Evolutionary conservation across 257 asterid genomes (phyloP).

Genomic region (Solanum tarapatanum): DNA sequence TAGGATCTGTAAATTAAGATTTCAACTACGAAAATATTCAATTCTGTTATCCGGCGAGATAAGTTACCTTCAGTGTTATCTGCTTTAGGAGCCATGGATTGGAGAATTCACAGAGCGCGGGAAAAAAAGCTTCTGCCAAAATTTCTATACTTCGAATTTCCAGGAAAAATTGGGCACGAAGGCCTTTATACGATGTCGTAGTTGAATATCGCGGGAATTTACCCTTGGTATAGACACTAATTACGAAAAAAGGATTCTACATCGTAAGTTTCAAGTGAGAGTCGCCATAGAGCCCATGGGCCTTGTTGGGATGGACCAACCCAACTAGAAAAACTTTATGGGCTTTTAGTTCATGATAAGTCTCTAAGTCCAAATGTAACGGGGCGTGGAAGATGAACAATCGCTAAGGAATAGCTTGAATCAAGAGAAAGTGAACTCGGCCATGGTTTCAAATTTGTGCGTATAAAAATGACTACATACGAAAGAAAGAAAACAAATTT

Average conservation of each 20-base stretch:
- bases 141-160: neutral
- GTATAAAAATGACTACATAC: neutral
- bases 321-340: neutral
- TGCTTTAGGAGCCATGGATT: conserved; percentile 74
- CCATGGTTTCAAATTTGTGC: neutral
- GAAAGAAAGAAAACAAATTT: neutral
- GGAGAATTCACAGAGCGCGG: conserved; percentile 19
- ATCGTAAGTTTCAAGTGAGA: neutral
- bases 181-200: neutral
- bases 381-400: neutral
- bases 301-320: neutral
- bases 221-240: neutral
- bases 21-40: conserved; percentile 14
- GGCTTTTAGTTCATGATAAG: neutral
- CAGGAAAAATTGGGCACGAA: neutral
- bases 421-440: neutral
- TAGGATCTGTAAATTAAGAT: neutral
- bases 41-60: neutral
- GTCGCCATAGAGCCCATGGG: neutral
- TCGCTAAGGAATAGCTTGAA: neutral
- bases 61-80: conserved; percentile 67
- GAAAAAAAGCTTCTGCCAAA: conserved; percentile 13
- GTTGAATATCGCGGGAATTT: neutral
- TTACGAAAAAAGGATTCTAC: neutral
- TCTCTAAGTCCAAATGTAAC: neutral